Evolutionary conservation across 2,329 filamentous ascomycete species (phyloP).

Genomic region (Colletotrichum simmondsii): DNA sequence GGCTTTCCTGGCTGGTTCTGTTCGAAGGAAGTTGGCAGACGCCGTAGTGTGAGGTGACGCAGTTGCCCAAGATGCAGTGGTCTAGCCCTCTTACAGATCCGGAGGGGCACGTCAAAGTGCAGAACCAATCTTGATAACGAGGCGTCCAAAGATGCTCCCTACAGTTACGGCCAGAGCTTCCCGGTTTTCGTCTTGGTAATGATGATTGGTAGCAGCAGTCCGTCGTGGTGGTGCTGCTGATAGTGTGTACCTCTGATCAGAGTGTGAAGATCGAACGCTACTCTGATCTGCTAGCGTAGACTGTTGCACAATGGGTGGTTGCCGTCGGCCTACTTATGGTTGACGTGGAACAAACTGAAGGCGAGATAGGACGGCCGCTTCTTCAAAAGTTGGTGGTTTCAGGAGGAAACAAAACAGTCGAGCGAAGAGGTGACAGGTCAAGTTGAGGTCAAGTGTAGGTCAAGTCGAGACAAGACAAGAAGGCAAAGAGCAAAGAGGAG

Average conservation of each 20-base stretch:
- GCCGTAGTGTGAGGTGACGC: slow-evolving; percentile 2
- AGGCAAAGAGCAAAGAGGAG: neutral
- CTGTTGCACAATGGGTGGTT: neutral
- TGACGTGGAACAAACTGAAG: neutral
- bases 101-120: slow-evolving; percentile 17
- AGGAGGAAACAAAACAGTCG: neutral
- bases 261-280: neutral
- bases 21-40: slow-evolving; percentile 11
- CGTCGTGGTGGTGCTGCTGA: neutral
- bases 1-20: neutral
- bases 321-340: neutral
- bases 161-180: neutral
- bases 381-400: neutral
- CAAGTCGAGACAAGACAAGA: neutral
- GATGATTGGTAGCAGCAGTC: neutral
- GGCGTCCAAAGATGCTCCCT: neutral
- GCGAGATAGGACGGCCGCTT: neutral
- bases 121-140: slow-evolving; percentile 5
- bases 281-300: neutral
- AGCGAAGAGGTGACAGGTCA: neutral
- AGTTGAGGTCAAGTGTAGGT: neutral
- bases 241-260: neutral
- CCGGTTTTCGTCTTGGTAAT: neutral
- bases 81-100: neutral
- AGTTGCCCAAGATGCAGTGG: neutral